These are phyloP conservation scores for Pythium sp. DNA, from an alignment of 352 stramenopile genomes.

Conservation along the genomic window DNA sequence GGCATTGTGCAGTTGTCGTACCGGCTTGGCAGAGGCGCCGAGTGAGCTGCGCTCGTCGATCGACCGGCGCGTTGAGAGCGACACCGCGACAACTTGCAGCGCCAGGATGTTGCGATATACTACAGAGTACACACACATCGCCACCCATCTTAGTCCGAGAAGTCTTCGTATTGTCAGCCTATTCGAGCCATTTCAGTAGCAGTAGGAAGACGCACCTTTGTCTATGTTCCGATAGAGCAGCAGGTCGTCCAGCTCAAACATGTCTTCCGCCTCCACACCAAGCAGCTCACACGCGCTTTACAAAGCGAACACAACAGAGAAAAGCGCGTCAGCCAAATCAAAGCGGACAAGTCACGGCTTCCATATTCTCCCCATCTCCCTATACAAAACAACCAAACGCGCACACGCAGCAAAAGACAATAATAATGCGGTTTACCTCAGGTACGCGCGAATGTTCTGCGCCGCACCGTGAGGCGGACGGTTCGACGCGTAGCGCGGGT, in stretches of 20 bases:
- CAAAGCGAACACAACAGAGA: not conserved
- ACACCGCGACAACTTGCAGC: slow-evolving; percentile 66
- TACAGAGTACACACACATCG: slow-evolving; percentile 18
- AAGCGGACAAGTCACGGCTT: not conserved
- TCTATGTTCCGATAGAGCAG: slow-evolving; percentile 54
- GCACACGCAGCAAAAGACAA: not conserved
- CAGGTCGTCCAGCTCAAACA: slow-evolving; percentile 75
- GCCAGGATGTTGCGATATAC: slow-evolving; percentile 81
- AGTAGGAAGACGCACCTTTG: slow-evolving; percentile 46
- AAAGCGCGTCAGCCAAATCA: not conserved
- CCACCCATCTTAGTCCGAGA: not conserved
- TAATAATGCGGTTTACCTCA: slow-evolving; percentile 34
- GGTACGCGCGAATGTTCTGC: slow-evolving; percentile 63
- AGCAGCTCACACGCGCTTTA: slow-evolving; percentile 65
- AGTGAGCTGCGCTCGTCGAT: slow-evolving; percentile 79
- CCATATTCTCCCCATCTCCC: not conserved
- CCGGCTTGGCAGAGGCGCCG: slow-evolving; percentile 21
- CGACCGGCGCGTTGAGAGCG: slow-evolving; percentile 72
- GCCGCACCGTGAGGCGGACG: slow-evolving; percentile 15
- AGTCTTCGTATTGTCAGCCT: not conserved
- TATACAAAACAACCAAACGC: not conserved
- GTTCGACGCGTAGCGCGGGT: slow-evolving; percentile 4
- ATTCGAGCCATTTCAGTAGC: not conserved
- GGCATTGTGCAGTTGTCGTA: slow-evolving; percentile 1
- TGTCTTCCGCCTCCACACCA: slow-evolving; percentile 50